Evolutionary conservation across 139 green algal species (phyloP).

Genomic region (Limnomonas spitsbergensis): DNA sequence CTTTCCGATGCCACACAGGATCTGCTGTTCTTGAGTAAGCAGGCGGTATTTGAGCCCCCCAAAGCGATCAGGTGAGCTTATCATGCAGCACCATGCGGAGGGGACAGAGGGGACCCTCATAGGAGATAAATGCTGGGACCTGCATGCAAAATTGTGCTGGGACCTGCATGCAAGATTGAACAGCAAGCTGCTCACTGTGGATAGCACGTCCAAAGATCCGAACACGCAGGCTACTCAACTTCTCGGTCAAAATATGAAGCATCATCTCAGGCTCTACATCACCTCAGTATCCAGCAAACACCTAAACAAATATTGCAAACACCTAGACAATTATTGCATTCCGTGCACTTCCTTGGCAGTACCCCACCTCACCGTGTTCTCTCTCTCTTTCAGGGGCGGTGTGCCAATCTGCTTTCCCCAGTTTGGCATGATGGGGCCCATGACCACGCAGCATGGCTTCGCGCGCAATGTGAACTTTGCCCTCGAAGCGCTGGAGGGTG

Average conservation of each 20-base stretch:
- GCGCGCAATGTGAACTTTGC: slow-evolving; percentile 68
- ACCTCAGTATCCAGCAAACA: too few relatives aligned
- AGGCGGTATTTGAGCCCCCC: slow-evolving; percentile 77
- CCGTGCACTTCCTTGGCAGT: too few relatives aligned
- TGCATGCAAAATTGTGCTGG: neutral
- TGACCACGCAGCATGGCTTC: slow-evolving; percentile 77
- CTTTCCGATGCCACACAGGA: slow-evolving; percentile 45
- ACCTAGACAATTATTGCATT: too few relatives aligned
- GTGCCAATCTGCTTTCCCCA: slow-evolving; percentile 87
- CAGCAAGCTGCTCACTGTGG: neutral
- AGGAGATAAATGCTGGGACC: too few relatives aligned
- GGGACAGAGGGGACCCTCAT: too few relatives aligned
- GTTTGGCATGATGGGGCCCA: slow-evolving; percentile 73
- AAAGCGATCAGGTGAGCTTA: slow-evolving; percentile 78
- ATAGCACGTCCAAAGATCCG: too few relatives aligned
- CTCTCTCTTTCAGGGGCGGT: slow-evolving; percentile 77
- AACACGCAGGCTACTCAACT: neutral
- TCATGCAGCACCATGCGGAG: too few relatives aligned
- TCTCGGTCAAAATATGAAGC: neutral
- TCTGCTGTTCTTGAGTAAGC: slow-evolving; percentile 71
- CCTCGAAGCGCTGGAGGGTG: neutral
- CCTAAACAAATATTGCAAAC: too few relatives aligned
- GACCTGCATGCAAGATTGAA: neutral
- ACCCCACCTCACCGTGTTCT: too few relatives aligned
- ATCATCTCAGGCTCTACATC: too few relatives aligned